Conservation (phyloP, 306 rosid genomes). For the Castanopsis chinensis region DNA sequence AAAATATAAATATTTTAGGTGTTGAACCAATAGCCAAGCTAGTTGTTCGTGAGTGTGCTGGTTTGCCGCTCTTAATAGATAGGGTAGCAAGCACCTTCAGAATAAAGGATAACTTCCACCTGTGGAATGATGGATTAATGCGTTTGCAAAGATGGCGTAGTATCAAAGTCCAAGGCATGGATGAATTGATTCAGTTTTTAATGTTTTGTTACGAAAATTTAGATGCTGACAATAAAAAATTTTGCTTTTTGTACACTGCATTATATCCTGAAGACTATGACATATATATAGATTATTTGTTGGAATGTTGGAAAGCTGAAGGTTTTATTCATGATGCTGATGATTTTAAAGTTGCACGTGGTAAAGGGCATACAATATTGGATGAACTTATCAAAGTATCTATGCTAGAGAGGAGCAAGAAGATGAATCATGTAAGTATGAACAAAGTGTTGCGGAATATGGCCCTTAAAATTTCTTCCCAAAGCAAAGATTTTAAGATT, state of each 20-base stretch:
- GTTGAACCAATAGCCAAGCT: conserved; percentile 17
- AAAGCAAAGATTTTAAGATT: not conserved
- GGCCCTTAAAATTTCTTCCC: conserved; percentile 15
- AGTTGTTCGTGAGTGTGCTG: conserved; percentile 22
- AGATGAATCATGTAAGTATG: conserved; percentile 23
- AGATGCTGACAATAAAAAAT: not conserved
- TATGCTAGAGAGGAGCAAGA: conserved; percentile 12
- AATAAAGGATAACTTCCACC: not conserved
- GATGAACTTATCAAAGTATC: conserved; percentile 13
- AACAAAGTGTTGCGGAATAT: conserved; percentile 21
- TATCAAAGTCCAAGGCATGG: not conserved
- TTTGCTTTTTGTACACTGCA: conserved; percentile 3
- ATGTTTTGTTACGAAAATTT: not conserved
- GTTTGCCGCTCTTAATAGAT: conserved; percentile 31
- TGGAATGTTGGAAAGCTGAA: conserved; percentile 36
- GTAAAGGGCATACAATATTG: not conserved
- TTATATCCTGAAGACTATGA: conserved; percentile 22
- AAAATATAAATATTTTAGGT: not conserved
- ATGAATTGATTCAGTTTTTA: not conserved
- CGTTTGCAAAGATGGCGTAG: conserved; percentile 16
- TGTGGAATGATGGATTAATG: conserved; percentile 17
- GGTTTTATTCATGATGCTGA: not conserved
- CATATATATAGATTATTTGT: conserved; percentile 19
- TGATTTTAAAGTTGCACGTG: not conserved
- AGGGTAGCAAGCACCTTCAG: conserved; percentile 23